Evolutionary conservation across 257 asterid genomes (phyloP).

Genomic region (Verbena officinalis): DNA sequence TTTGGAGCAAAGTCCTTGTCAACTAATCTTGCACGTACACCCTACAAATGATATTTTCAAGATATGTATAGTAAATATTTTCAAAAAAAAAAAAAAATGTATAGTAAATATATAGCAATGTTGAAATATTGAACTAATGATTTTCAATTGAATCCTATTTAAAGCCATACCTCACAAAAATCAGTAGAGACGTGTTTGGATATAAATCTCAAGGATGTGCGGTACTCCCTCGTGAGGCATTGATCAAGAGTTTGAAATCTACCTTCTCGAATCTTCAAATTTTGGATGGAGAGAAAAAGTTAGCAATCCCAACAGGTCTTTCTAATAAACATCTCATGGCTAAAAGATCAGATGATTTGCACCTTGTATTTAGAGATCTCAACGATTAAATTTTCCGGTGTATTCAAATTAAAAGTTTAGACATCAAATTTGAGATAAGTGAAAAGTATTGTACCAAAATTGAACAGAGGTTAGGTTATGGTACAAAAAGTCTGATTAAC

Average conservation of each 20-base stretch:
- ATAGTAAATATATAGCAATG: not conserved
- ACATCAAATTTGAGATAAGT: too few relatives aligned
- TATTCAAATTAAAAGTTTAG: too few relatives aligned
- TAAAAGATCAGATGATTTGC: too few relatives aligned
- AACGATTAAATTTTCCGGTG: too few relatives aligned
- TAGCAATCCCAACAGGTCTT: constrained; percentile 9
- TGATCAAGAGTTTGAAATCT: constrained; percentile 92
- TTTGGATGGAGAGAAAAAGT: constrained; percentile 21
- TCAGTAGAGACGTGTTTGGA: constrained; percentile 66
- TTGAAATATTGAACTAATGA: not conserved
- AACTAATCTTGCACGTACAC: constrained; percentile 92
- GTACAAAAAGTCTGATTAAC: too few relatives aligned
- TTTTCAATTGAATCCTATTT: not conserved
- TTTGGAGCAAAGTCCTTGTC: constrained; percentile 96
- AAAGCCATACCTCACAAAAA: constrained; percentile 68
- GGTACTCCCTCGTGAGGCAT: constrained; percentile 84
- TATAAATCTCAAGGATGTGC: constrained; percentile 68
- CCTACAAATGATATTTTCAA: constrained; percentile 45
- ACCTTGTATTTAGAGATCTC: too few relatives aligned
- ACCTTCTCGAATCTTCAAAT: constrained; percentile 81
- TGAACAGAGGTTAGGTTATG: too few relatives aligned
- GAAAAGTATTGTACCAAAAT: too few relatives aligned
- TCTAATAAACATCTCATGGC: too few relatives aligned
- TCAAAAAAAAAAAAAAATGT: too few relatives aligned
- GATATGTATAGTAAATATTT: too few relatives aligned